Evolutionary conservation across 345 rosid species (phyloP), one percentile per base, ranked within the genome.

Genomic region (Viola odorata): DNA sequence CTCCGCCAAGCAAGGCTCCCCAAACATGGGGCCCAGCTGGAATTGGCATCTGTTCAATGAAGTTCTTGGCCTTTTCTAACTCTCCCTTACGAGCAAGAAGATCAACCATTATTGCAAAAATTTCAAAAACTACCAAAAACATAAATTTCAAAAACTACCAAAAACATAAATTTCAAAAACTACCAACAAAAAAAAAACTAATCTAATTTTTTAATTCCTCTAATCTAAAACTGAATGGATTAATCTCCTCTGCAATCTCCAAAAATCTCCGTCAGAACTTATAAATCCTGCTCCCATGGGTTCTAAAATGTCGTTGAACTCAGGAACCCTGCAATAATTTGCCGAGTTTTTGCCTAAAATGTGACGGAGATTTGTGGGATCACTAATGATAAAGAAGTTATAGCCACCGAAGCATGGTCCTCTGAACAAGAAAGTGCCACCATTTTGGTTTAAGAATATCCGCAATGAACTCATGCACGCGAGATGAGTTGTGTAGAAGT

Each of bases 251-350:
- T 62, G 69, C 3, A 0, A 37, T 54, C 57, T 75, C 82, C 79
- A 68, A 6, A 3, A 5, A 5, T 73, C 68, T 0, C 41, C 45
- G 5, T 73, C 70, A 0, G 58, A 53, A 7, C 47, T 73, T 45
- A 77, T 15, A 10, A 73, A 56, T 0, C 76, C 73, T 16, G 73
- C 71, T 14, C 76, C 73, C 3, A 67, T 11, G 0, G 51, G 53
- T 36, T 73, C 71, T 8, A 70, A 60, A 3, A 73, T 60, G 14
- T 67, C 45, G 39, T 47, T 67, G 41, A 55, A 61, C 2, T 67
- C 71, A 0, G 53, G 5, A 0, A 75, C 79, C 6, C 65, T 74
- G 0, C 41, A 55, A 8, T 67, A 74, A 63, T 71, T 74, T 7
- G 8, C 5, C 4, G 61, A 73, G 53, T 71, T 71, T 23, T 37